Conservation (phyloP, 257 asterid species). For the Dorcoceras hygrometricum region DNA sequence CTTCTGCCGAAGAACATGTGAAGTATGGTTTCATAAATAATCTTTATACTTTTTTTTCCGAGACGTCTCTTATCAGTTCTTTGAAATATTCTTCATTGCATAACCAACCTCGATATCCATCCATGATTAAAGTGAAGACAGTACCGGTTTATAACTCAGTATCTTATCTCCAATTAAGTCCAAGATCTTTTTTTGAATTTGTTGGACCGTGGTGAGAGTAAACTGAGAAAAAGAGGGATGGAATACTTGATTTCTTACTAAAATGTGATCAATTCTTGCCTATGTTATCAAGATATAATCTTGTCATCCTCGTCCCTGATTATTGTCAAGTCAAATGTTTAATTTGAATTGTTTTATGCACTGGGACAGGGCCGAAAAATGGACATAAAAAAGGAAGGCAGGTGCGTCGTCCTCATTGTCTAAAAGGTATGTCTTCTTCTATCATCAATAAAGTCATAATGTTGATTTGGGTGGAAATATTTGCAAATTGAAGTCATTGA, state of each 20-base stretch:
- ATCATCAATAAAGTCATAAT: not conserved
- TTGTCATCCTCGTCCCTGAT: not conserved
- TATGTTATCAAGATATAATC: not conserved
- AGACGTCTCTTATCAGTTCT: not conserved
- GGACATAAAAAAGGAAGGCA: not conserved
- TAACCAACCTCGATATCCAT: not conserved
- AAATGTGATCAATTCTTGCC: not conserved
- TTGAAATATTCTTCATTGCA: not conserved
- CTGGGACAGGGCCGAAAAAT: not conserved
- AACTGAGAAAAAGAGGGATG: not conserved
- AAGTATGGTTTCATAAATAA: not conserved
- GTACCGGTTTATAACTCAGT: not conserved
- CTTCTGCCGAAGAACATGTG: not conserved
- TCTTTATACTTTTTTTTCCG: not conserved
- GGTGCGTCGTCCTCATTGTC: not conserved
- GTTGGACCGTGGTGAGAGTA: not conserved
- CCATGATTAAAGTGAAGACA: not conserved
- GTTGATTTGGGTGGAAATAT: not conserved
- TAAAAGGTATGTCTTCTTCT: not conserved
- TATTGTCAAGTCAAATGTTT: not conserved
- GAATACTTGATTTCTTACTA: not conserved
- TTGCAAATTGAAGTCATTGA: not conserved
- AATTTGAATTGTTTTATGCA: not conserved
- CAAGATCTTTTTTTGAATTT: not conserved
- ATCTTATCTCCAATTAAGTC: not conserved